phyloP scores from a whole-genome alignment of 768 basidiomycete species.

The Podaxis sp. region DNA sequence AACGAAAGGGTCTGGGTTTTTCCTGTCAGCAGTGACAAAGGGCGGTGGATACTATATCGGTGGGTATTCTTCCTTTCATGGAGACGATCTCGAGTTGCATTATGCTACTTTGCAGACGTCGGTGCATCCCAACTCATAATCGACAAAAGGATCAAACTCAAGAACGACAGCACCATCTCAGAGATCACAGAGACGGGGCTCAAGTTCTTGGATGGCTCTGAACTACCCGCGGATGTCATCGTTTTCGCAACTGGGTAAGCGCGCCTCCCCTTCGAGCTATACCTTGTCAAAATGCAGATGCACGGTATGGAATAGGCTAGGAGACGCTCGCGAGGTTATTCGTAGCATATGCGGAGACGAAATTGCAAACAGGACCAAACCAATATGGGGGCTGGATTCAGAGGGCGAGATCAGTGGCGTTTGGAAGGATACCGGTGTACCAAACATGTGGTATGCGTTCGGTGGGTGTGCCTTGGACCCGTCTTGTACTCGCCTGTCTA shows the following conservation, averaged over 20 bases:
- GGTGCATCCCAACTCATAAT: slow-evolving; percentile 58
- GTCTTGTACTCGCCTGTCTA: neutral
- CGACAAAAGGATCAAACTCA: slow-evolving; percentile 69
- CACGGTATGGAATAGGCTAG: slow-evolving; percentile 31
- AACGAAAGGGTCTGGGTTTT: slow-evolving; percentile 31
- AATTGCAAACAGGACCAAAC: slow-evolving; percentile 38
- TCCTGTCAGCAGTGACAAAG: slow-evolving; percentile 24
- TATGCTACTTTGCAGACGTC: slow-evolving; percentile 32
- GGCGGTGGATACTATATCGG: slow-evolving; percentile 37
- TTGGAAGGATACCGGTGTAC: slow-evolving; percentile 47
- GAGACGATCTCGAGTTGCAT: neutral
- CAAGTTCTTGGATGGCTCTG: slow-evolving; percentile 44
- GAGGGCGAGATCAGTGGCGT: slow-evolving; percentile 59
- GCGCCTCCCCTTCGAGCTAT: neutral
- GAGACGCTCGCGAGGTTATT: slow-evolving; percentile 35
- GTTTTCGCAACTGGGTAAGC: slow-evolving; percentile 56
- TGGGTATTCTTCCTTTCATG: slow-evolving; percentile 5
- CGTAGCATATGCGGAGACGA: slow-evolving; percentile 42
- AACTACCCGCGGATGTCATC: slow-evolving; percentile 50
- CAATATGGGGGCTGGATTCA: slow-evolving; percentile 55
- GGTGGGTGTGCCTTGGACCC: slow-evolving; percentile 26
- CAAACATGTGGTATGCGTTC: slow-evolving; percentile 56
- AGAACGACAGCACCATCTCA: slow-evolving; percentile 50
- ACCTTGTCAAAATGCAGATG: neutral
- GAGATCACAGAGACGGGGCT: slow-evolving; percentile 40